Evolutionary conservation across 139 green algal species (phyloP), one percentile per base, ranked within the genome.

Genomic region (Chlamydomonas incerta): DNA sequence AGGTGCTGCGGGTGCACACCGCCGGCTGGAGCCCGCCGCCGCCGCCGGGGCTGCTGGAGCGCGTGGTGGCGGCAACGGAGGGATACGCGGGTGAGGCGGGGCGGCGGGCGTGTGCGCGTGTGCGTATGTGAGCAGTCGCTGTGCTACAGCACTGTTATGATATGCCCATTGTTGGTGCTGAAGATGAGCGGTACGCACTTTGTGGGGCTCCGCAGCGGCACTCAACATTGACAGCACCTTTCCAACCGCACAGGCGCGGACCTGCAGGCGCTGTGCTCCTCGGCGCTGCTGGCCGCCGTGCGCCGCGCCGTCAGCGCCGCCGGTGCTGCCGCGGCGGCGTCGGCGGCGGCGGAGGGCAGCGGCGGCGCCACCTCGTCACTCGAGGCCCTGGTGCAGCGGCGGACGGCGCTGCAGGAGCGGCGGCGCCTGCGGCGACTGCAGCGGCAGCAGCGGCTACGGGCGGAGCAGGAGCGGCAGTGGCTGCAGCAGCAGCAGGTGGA

Each of bases 251-350:
- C 60, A 90, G 95, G 95, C 29, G 95, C 95, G 1, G 95, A 98
- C 87, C 89, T 98, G 52, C 79, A 91, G 24, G 92, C 92, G 2
- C 91, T 98, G 4, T 92, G 88, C 67, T 88, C 89, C 3, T 88
- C 87, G 10, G 95, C 94, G 11, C 87, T 96, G 52, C 66, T 97
- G 88, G 87, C 90, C 3, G 93, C 93, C 0, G 82, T 93, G 29
- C 73, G 88, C 13, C 41, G 69, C 37, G 6, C 17, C 21, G 46
- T 31, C 41, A 57, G 34, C n/a, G 18, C 28, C 4, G 63, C 29
- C 41, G 46, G 65, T 47, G 46, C 65, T 21, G 65, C 65, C 6
- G 47, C 79, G 29, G 35, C 33, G 66, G 31, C 4, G 66, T 14
- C 14, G 33, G 33, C 8, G 34, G 34, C 23, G 57, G 57, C 57